Percentiles rank a stretch among this genome's conserved stretches.
These are phyloP conservation scores for Rachicladosporium sp. DNA, from an alignment of 2,329 filamentous ascomycete genomes.

Conservation along the genomic window DNA sequence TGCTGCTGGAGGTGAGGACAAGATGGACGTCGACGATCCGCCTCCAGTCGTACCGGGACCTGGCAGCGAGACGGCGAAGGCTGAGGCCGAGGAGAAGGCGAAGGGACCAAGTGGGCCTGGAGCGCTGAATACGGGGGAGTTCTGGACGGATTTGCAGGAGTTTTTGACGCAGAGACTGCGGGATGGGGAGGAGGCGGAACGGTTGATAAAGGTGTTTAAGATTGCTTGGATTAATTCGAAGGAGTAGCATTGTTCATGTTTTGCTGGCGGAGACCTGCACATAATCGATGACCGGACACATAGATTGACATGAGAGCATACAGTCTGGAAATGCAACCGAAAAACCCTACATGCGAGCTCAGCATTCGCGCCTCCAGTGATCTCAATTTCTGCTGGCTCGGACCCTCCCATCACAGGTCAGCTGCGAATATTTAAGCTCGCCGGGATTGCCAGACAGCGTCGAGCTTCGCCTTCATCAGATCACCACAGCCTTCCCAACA, in stretches of 20 bases:
- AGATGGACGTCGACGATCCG: slow-evolving; percentile 22
- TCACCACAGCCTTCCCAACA: too few relatives aligned
- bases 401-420: too few relatives aligned
- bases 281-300: too few relatives aligned
- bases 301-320: background rate
- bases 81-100: slow-evolving; percentile 37
- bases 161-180: slow-evolving; percentile 70
- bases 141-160: slow-evolving; percentile 75
- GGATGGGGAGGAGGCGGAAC: slow-evolving; percentile 53
- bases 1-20: slow-evolving; percentile 14
- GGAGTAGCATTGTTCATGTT: too few relatives aligned
- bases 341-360: too few relatives aligned
- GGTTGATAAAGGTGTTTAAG: slow-evolving; percentile 56
- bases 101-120: slow-evolving; percentile 26
- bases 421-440: too few relatives aligned
- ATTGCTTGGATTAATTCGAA: slow-evolving; percentile 50
- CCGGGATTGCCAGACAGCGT: too few relatives aligned
- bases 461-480: too few relatives aligned
- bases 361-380: too few relatives aligned
- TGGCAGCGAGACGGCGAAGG: slow-evolving; percentile 19
- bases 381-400: too few relatives aligned
- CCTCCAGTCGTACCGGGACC: slow-evolving; percentile 14
- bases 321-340: too few relatives aligned
- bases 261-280: too few relatives aligned
- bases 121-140: slow-evolving; percentile 56